phyloP scores from a whole-genome alignment of 2,329 filamentous ascomycete species.

The Sporothrix protearum region DNA sequence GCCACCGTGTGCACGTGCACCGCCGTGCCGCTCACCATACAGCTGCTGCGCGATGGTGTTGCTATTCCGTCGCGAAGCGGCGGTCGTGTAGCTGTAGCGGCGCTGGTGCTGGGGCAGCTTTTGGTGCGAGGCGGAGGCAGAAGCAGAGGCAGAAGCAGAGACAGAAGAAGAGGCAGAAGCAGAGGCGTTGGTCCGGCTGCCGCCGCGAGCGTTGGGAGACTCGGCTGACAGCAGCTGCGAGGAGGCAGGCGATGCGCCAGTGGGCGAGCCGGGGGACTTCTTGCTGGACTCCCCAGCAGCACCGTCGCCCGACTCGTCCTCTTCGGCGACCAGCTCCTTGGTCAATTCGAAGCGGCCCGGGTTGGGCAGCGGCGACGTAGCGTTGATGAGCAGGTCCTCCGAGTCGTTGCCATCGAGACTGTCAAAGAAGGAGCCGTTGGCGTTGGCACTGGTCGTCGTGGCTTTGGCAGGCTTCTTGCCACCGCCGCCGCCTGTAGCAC shows the following conservation, averaged over 20 bases:
- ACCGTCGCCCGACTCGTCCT: slow-evolving; percentile 32
- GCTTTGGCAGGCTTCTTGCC: slow-evolving; percentile 32
- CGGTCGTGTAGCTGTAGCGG: slow-evolving; percentile 53
- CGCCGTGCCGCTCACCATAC: slow-evolving; percentile 38
- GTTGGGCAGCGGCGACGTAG: slow-evolving; percentile 63
- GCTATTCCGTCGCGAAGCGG: slow-evolving; percentile 46
- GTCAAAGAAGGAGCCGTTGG: slow-evolving; percentile 13
- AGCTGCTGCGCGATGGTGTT: slow-evolving; percentile 53
- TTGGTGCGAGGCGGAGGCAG: slow-evolving; percentile 37
- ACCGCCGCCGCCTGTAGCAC: slow-evolving; percentile 48
- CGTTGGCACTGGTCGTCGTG: background rate
- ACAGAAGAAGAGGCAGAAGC: slow-evolving; percentile 32
- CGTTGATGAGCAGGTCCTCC: slow-evolving; percentile 67
- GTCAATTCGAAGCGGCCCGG: slow-evolving; percentile 71
- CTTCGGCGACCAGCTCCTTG: slow-evolving; percentile 42
- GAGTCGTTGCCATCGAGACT: slow-evolving; percentile 31
- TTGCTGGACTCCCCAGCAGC: background rate
- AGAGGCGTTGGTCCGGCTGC: slow-evolving; percentile 32
- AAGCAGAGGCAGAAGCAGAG: slow-evolving; percentile 33
- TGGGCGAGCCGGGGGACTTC: background rate
- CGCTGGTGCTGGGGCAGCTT: slow-evolving; percentile 48
- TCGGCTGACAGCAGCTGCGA: background rate
- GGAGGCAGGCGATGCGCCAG: background rate
- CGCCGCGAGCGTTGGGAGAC: background rate
- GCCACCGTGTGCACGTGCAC: background rate